Percentiles rank a stretch among this genome's conserved stretches.
Conservation (phyloP, 306 rosid genomes). For the Cucurbita maxima region DNA sequence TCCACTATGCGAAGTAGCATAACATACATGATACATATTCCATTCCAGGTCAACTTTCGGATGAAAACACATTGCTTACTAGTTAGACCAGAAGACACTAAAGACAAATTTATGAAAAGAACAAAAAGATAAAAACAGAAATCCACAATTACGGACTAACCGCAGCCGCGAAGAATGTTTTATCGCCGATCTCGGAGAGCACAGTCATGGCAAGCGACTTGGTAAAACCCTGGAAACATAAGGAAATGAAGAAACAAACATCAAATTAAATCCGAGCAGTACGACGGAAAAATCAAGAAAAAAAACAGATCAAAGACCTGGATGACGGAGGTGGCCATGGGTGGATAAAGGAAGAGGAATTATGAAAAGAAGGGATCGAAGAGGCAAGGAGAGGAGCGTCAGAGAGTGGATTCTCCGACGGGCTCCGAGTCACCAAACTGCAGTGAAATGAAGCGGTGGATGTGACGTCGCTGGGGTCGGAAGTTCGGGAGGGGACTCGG, state of each 20-base stretch:
- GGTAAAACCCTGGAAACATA: constrained; percentile 51
- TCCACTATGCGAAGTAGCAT: not conserved
- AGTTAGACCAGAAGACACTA: not conserved
- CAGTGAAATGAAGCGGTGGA: not conserved
- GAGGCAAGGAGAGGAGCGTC: constrained; percentile 1
- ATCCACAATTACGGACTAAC: constrained; percentile 21
- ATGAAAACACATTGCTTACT: not conserved
- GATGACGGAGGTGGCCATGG: constrained; percentile 6
- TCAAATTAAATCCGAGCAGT: not conserved
- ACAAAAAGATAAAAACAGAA: not conserved
- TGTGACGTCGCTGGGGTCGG: not conserved
- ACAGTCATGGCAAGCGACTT: constrained; percentile 93
- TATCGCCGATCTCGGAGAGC: constrained; percentile 96
- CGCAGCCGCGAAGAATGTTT: constrained; percentile 97
- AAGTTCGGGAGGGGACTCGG: not conserved
- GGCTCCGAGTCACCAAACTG: not conserved
- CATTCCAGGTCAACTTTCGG: not conserved
- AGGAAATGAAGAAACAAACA: not conserved
- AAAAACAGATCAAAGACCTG: constrained; percentile 33
- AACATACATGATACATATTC: not conserved
- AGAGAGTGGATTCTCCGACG: not conserved
- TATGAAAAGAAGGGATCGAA: not conserved
- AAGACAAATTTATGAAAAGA: not conserved
- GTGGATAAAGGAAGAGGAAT: not conserved
- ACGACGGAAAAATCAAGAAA: not conserved